These are phyloP conservation scores for Neonothopanus nambi DNA, from an alignment of 1,284 basidiomycete species.

Conservation along the genomic window DNA sequence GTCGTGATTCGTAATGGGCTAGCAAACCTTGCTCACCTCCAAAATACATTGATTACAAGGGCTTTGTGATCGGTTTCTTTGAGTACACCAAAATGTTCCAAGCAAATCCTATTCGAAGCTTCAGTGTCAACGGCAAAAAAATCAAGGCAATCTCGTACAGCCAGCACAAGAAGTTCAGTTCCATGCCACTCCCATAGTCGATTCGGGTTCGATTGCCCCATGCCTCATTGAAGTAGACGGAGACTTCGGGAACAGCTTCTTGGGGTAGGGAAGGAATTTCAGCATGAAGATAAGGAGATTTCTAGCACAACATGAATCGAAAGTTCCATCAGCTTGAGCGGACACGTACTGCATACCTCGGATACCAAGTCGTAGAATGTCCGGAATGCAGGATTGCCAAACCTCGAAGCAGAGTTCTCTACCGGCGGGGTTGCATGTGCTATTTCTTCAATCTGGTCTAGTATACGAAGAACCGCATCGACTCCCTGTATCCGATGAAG, in stretches of 20 bases:
- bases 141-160: slow-evolving; percentile 50
- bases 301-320: slow-evolving; percentile 31
- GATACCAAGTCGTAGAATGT: slow-evolving; percentile 85
- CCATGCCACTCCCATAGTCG: slow-evolving; percentile 99
- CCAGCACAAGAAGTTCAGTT: slow-evolving; percentile 97
- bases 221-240: slow-evolving; percentile 80
- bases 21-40: slow-evolving; percentile 58
- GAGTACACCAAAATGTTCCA: slow-evolving; percentile 76
- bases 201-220: slow-evolving; percentile 95
- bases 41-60: slow-evolving; percentile 87
- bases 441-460: slow-evolving; percentile 70
- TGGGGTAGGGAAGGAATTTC: slow-evolving; percentile 57
- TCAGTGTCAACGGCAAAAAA: not conserved
- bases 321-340: not conserved
- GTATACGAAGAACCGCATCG: slow-evolving; percentile 56
- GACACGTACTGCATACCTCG: slow-evolving; percentile 49
- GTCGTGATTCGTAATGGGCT: not conserved
- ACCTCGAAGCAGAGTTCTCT: slow-evolving; percentile 89
- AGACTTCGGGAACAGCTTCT: slow-evolving; percentile 66
- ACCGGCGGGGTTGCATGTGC: slow-evolving; percentile 80
- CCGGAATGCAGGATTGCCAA: slow-evolving; percentile 97
- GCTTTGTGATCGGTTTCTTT: slow-evolving; percentile 69
- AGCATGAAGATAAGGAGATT: slow-evolving; percentile 54
- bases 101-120: slow-evolving; percentile 64
- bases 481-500: slow-evolving; percentile 52